Evolutionary conservation across 352 stramenopile species (phyloP).

Genomic region (Phytophthora sansomeana): DNA sequence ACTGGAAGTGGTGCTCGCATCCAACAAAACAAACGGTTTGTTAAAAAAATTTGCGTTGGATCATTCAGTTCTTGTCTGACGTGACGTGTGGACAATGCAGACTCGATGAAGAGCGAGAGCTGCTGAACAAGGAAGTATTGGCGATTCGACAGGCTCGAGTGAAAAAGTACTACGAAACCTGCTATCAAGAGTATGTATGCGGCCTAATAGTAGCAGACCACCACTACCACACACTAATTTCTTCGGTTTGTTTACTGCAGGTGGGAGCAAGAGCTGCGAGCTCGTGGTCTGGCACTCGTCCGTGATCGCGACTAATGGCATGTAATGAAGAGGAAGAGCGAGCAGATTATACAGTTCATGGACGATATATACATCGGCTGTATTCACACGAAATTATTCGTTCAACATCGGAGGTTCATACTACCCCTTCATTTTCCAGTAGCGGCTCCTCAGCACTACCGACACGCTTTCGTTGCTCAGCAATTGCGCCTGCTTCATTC

Average conservation of each 20-base stretch:
- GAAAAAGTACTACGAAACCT: constrained; percentile 78
- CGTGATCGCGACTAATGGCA: constrained; percentile 69
- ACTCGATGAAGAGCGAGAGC: constrained; percentile 73
- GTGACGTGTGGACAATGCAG: constrained; percentile 27
- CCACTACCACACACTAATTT: not conserved
- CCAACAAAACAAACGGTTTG: constrained; percentile 67
- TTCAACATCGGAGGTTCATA: no score
- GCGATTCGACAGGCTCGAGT: constrained; percentile 70
- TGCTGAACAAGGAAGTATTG: constrained; percentile 80
- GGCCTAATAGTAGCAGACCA: not conserved
- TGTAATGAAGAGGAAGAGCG: no score
- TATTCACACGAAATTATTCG: no score
- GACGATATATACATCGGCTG: not conserved
- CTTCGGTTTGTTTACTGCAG: constrained; percentile 19
- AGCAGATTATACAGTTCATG: no score
- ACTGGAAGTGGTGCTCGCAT: constrained; percentile 55
- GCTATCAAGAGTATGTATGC: constrained; percentile 67
- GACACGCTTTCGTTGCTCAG: constrained; percentile 3
- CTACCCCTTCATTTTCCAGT: constrained; percentile 20
- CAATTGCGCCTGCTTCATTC: not conserved
- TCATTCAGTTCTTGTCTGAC: constrained; percentile 3
- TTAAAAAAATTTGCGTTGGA: constrained; percentile 1
- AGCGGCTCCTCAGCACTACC: constrained; percentile 24
- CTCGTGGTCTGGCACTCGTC: constrained; percentile 74
- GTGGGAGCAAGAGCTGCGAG: constrained; percentile 77